These are phyloP conservation scores for Monilinia vaccinii-corymbosi DNA, from an alignment of 2,329 filamentous ascomycete genomes.

Conservation along the genomic window DNA sequence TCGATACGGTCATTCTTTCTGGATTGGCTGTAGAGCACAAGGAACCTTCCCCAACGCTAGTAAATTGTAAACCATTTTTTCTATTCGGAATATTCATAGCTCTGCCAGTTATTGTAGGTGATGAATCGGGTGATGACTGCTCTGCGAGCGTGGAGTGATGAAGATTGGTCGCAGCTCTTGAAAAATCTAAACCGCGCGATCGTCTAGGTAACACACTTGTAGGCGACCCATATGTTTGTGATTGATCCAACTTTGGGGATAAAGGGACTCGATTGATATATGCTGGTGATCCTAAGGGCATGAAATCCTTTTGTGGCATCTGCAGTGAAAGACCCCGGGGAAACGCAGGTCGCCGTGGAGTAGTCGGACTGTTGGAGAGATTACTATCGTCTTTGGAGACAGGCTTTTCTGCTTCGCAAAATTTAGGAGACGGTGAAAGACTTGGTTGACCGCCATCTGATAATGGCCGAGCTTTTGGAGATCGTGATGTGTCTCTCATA, in stretches of 20 bases:
- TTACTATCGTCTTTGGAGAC: conserved; percentile 29
- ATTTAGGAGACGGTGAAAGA: conserved; percentile 29
- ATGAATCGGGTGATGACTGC: conserved; percentile 79
- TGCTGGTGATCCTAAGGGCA: conserved; percentile 34
- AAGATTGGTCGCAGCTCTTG: conserved; percentile 82
- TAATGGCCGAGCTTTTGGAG: conserved; percentile 27
- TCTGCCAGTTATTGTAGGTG: conserved; percentile 70
- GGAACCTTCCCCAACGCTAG: conserved; percentile 52
- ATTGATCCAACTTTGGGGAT: conserved; percentile 78
- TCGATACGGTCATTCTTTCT: conserved; percentile 65
- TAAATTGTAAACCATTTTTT: conserved; percentile 37
- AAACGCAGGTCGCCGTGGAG: conserved; percentile 61
- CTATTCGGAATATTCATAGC: conserved; percentile 54
- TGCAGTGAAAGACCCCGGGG: conserved; percentile 61
- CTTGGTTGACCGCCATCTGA: conserved; percentile 24
- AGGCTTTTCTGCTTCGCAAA: conserved; percentile 27
- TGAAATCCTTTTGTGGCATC: conserved; percentile 48
- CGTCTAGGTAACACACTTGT: conserved; percentile 81
- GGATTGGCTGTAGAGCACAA: conserved; percentile 63
- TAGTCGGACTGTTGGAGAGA: conserved; percentile 44
- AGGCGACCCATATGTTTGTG: conserved; percentile 77
- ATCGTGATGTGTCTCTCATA: conserved; percentile 13
- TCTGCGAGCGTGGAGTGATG: conserved; percentile 94
- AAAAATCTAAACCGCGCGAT: conserved; percentile 87
- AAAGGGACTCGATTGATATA: conserved; percentile 55